A percentile compares a stretch with the other conserved stretches of the same genome.
Conservation (phyloP, 345 rosid species). For the Hypericum perforatum region DNA sequence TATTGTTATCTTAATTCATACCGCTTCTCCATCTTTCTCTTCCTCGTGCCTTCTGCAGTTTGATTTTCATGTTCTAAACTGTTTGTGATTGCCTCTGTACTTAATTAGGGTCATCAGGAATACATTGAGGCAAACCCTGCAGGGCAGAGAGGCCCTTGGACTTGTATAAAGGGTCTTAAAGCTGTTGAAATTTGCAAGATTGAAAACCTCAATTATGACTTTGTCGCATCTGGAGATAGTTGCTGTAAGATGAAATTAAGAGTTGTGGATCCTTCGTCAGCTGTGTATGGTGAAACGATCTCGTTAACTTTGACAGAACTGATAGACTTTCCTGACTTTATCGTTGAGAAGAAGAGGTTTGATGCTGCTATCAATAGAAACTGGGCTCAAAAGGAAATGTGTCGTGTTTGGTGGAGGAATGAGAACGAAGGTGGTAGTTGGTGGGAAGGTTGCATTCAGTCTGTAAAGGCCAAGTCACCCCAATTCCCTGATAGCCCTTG, state of each 20-base stretch:
- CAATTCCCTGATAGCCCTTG: slow-evolving; percentile 23
- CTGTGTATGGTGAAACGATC: slow-evolving; percentile 7
- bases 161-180: slow-evolving; percentile 5
- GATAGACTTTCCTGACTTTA: slow-evolving; percentile 20
- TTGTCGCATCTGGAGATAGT: slow-evolving; percentile 21
- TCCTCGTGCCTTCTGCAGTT: no score
- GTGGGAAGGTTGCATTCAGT: slow-evolving; percentile 21
- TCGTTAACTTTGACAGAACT: slow-evolving; percentile 20
- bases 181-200: slow-evolving; percentile 24
- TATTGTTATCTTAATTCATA: background rate
- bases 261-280: slow-evolving; percentile 14
- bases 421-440: slow-evolving; percentile 19
- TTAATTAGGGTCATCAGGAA: slow-evolving; percentile 19
- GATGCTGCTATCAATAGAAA: slow-evolving; percentile 20
- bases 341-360: slow-evolving; percentile 21
- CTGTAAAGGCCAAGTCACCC: slow-evolving; percentile 14
- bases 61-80: background rate
- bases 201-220: slow-evolving; percentile 13
- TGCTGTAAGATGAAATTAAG: slow-evolving; percentile 19
- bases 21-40: background rate
- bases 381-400: slow-evolving; percentile 13
- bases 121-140: slow-evolving; percentile 7
- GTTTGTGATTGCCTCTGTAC: background rate
- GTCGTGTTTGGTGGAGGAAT: slow-evolving; percentile 24
- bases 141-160: slow-evolving; percentile 13